These are phyloP conservation scores for Stephania yunnanensis DNA, from an alignment of 164 flowering plant species.

Conservation along the genomic window DNA sequence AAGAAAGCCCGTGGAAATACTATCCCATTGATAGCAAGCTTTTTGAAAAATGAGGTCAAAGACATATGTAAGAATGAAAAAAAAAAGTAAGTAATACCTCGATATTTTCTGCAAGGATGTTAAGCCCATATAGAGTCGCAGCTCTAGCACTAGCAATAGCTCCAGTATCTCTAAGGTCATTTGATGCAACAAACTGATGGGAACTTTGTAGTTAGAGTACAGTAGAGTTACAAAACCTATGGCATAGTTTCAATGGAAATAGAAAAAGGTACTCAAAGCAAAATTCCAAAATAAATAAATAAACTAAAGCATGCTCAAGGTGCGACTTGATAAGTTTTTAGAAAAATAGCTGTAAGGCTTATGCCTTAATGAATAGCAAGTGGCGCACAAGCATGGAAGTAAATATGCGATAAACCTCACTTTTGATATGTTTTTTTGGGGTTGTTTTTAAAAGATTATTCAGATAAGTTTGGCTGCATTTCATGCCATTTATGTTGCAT, in stretches of 20 bases:
- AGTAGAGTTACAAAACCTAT: background rate
- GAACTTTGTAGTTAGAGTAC: background rate
- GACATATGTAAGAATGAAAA: background rate
- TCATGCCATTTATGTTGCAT: too few species aligned
- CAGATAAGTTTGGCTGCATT: too few species aligned
- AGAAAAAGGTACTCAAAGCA: background rate
- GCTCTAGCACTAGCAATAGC: conserved; percentile 62
- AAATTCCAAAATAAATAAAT: background rate
- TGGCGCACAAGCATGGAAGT: too few species aligned
- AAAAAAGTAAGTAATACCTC: conserved; percentile 25
- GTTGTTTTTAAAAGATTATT: too few species aligned
- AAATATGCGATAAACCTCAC: too few species aligned
- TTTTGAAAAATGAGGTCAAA: background rate
- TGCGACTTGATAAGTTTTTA: too few species aligned
- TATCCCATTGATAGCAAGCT: background rate
- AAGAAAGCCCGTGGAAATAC: background rate
- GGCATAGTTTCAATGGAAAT: background rate
- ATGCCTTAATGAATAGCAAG: too few species aligned
- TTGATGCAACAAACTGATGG: conserved; percentile 41
- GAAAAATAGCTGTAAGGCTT: too few species aligned
- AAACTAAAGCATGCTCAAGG: too few species aligned
- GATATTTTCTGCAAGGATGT: conserved; percentile 46
- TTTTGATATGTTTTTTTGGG: too few species aligned
- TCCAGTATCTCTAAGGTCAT: conserved; percentile 41
- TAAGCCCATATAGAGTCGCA: conserved; percentile 60